Base-by-base conservation (phyloP, 768 basidiomycete genomes). In the Pulveroboletus ravenelii region DNA sequence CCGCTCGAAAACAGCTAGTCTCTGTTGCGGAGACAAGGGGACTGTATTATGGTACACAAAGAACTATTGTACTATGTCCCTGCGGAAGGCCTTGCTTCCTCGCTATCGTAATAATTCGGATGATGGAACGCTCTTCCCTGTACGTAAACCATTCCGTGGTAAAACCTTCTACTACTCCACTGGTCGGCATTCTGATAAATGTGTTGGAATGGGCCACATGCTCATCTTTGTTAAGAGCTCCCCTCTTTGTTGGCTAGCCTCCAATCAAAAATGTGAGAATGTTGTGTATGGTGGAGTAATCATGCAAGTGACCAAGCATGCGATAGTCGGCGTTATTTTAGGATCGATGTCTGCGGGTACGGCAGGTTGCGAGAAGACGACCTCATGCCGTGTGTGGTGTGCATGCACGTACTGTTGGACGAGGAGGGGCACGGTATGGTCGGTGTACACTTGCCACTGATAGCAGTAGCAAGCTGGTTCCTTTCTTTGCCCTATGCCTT, bases 1-100 rank as follows among this genome's bases (percentile, higher is more conserved):
- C 29, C 30, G 12, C 20, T 23, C 38, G 10, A n/a, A 46, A 55
- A 35, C 25, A 25, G 18, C 41, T 47, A 46, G 43, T 45, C 47
- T 43, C 23, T 36, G 15, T 32, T 49, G 57, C 27, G 58, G 58
- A 31, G 50, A 47, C 50, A 59, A 44, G 6, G 50, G 3, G 43
- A 35, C 17, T 32, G n/a, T 32, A 29, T 41, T 34, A 10, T 27
- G 44, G 5, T 10, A 41, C 25, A 45, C 10, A 13, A 38, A 35
- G 37, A 10, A 20, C 18, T 30, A 17, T 37, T 9, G 15, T n/a
- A 10, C 44, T 49, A 29, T 20, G 10, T 10, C 30, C 15, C 14
- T 43, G 38, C 34, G 23, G 44, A 35, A 6, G 34, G 7, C 23
- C 18, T 30, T 14, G 30, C n/a, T 15, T 15, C 10, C 29, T 12